phyloP scores from a whole-genome alignment of 2,329 filamentous ascomycete species.

The Fusarium torreyae region DNA sequence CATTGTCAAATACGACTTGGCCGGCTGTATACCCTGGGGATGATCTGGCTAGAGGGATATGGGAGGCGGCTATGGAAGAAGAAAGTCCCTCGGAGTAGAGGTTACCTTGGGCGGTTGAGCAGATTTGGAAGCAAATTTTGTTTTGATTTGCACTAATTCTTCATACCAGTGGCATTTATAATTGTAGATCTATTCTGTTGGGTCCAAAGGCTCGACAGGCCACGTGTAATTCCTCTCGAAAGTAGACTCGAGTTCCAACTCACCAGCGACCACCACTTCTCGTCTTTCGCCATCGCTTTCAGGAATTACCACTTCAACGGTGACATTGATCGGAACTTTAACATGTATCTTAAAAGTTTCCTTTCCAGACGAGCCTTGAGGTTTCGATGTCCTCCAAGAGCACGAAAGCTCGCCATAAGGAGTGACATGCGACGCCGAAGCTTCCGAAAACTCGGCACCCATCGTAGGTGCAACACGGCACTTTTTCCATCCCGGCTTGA shows the following conservation, averaged over 20 bases:
- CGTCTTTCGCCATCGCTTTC: background rate
- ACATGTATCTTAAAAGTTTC: background rate
- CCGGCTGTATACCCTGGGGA: background rate
- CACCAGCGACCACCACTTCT: constrained; percentile 1
- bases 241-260: constrained; percentile 12
- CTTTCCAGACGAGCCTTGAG: background rate
- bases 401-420: constrained; percentile 12
- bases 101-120: background rate
- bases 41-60: background rate
- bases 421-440: constrained; percentile 16
- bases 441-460: constrained; percentile 17
- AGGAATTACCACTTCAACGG: background rate
- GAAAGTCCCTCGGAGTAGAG: background rate
- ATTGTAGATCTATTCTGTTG: too few species aligned
- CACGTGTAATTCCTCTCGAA: constrained; percentile 11
- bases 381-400: background rate
- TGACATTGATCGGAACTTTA: background rate
- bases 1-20: background rate
- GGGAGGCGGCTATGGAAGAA: background rate
- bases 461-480: constrained; percentile 2
- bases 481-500: constrained; percentile 41
- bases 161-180: too few species aligned
- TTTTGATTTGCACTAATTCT: too few species aligned
- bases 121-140: too few species aligned
- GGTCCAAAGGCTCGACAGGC: background rate